Evolutionary conservation across 495 filamentous ascomycete genomes (phyloP).

Genomic region (Astrothelium macrocarpum): DNA sequence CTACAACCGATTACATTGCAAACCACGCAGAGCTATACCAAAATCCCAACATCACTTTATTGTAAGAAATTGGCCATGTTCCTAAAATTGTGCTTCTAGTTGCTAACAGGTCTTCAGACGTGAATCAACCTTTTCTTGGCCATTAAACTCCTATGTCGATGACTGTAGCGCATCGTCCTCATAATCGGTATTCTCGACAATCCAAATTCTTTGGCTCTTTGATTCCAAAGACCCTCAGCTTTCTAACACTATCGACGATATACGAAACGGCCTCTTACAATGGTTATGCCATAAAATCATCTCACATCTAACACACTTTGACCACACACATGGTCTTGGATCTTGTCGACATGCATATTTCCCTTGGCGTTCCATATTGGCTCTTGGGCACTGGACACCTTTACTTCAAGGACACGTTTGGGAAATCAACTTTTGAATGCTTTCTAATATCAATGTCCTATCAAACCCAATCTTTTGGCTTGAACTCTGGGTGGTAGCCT

Average conservation of each 20-base stretch:
- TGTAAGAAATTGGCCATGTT: conserved; percentile 26
- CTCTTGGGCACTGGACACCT: too few species aligned
- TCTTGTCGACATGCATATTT: not conserved
- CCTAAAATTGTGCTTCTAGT: not conserved
- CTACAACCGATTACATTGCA: conserved; percentile 61
- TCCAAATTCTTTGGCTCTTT: not conserved
- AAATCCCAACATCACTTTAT: conserved; percentile 56
- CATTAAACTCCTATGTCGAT: conserved; percentile 41
- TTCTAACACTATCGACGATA: not conserved
- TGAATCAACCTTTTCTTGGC: conserved; percentile 38
- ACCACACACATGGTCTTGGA: not conserved
- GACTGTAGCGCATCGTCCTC: conserved; percentile 26
- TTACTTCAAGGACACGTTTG: too few species aligned
- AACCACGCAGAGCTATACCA: conserved; percentile 53
- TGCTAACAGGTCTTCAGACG: conserved; percentile 13
- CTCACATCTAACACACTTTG: not conserved
- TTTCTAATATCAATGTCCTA: not conserved
- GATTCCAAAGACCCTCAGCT: not conserved
- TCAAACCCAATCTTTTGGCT: not conserved
- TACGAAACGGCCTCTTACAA: not conserved
- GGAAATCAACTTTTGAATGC: not conserved
- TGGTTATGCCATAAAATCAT: not conserved
- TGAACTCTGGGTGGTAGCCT: not conserved
- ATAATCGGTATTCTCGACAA: not conserved
- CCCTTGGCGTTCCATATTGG: not conserved